Conservation (phyloP, 2,329 filamentous ascomycete species). For the Trichoderma koningii region DNA sequence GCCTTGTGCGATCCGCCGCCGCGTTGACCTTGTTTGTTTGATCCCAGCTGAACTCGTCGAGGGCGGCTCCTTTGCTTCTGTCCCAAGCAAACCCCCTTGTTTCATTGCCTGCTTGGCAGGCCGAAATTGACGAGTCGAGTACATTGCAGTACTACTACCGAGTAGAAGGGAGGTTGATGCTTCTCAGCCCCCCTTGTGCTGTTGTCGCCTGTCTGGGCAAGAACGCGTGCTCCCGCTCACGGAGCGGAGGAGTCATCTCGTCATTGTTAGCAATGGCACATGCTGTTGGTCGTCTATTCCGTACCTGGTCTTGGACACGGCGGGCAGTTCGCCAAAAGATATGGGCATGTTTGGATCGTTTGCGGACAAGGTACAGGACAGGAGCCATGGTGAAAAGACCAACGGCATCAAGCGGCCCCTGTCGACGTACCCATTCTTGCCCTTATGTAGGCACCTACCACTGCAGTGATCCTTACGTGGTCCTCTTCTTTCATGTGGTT, state of each 20-base stretch:
- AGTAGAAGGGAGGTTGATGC: neutral
- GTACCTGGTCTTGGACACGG: neutral
- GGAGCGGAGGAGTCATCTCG: neutral
- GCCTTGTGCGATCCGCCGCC: neutral
- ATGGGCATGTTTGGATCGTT: neutral
- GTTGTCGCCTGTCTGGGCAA: neutral
- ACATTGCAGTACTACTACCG: neutral
- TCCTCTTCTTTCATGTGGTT: too few species aligned
- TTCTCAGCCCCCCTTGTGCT: neutral
- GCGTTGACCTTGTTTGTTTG: too few species aligned
- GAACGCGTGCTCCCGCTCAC: too few species aligned
- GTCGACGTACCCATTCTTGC: neutral
- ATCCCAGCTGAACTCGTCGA: too few species aligned
- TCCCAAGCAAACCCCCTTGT: neutral
- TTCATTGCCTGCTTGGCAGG: slow-evolving; percentile 7
- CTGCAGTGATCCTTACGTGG: too few species aligned
- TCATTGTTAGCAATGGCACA: neutral
- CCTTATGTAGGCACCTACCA: neutral
- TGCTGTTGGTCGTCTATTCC: neutral
- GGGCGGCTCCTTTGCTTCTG: neutral
- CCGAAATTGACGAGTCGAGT: neutral
- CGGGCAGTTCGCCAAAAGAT: slow-evolving; percentile 1
- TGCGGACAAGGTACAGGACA: neutral
- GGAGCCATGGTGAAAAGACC: neutral
- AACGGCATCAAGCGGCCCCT: neutral